These are phyloP conservation scores for Pestalotiopsis sp. DNA, from an alignment of 2,329 filamentous ascomycete species.

Conservation along the genomic window DNA sequence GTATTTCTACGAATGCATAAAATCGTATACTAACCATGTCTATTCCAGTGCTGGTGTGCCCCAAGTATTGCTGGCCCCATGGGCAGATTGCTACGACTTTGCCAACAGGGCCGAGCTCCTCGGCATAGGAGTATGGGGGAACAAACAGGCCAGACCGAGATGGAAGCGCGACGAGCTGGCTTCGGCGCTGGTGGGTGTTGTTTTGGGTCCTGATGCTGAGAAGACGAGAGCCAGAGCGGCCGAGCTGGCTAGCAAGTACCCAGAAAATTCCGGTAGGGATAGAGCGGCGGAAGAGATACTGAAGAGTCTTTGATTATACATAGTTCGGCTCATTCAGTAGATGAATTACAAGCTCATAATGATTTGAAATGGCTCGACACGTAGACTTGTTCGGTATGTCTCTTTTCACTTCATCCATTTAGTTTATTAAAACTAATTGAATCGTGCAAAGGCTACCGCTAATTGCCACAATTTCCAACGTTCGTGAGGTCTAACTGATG, in stretches of 20 bases:
- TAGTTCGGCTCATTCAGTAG: too few relatives aligned
- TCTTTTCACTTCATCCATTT: too few relatives aligned
- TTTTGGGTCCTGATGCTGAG: not conserved
- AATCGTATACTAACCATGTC: not conserved
- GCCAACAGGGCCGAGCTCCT: slow-evolving; percentile 21
- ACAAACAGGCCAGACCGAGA: slow-evolving; percentile 1
- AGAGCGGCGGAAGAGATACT: not conserved
- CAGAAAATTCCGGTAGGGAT: not conserved
- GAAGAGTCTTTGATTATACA: not conserved
- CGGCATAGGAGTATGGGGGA: slow-evolving; percentile 22
- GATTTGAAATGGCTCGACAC: too few relatives aligned
- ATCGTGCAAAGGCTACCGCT: too few relatives aligned
- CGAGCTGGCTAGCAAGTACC: not conserved
- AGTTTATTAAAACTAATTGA: too few relatives aligned
- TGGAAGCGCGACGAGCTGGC: not conserved
- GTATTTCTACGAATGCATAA: not conserved
- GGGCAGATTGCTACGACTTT: slow-evolving; percentile 24
- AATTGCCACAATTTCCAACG: too few relatives aligned
- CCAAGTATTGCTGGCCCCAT: slow-evolving; percentile 21
- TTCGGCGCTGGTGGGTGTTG: not conserved
- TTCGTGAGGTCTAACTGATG: too few relatives aligned
- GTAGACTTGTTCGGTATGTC: too few relatives aligned
- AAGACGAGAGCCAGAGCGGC: not conserved
- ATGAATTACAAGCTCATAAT: too few relatives aligned
- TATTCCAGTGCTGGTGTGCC: slow-evolving; percentile 20